Conservation (phyloP, 768 basidiomycete genomes). For the Suillus ampliporus region DNA sequence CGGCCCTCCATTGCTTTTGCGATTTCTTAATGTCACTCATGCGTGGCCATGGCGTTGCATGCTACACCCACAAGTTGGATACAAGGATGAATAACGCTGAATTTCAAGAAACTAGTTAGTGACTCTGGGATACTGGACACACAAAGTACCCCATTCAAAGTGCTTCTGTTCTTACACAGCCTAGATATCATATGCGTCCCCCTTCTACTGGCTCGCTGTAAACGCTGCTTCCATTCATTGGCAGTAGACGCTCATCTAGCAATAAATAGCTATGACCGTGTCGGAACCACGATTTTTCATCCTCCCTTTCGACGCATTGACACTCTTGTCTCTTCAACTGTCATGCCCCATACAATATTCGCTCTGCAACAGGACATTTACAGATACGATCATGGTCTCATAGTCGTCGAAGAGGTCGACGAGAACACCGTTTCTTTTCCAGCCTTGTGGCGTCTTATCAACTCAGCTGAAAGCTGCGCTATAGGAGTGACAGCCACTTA, state of each 20-base stretch:
- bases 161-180: constrained; percentile 4
- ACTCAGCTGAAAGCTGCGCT: constrained; percentile 24
- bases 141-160: background rate
- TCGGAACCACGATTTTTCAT: background rate
- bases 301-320: background rate
- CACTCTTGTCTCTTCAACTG: background rate
- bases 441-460: constrained; percentile 36
- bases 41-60: too few relatives aligned
- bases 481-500: constrained; percentile 53
- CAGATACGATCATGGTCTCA: constrained; percentile 24
- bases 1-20: too few relatives aligned
- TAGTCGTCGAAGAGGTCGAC: constrained; percentile 35
- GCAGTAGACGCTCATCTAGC: constrained; percentile 8
- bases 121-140: background rate
- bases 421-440: constrained; percentile 30
- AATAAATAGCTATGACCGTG: constrained; percentile 10
- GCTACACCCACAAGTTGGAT: background rate
- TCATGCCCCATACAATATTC: constrained; percentile 22
- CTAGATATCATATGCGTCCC: background rate
- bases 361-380: constrained; percentile 43
- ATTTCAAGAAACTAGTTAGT: background rate
- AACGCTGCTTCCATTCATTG: background rate
- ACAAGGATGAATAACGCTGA: background rate
- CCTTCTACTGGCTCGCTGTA: constrained; percentile 7
- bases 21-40: too few relatives aligned